phyloP scores from a whole-genome alignment of 1,284 basidiomycete genomes.

The Papiliotrema laurentii region DNA sequence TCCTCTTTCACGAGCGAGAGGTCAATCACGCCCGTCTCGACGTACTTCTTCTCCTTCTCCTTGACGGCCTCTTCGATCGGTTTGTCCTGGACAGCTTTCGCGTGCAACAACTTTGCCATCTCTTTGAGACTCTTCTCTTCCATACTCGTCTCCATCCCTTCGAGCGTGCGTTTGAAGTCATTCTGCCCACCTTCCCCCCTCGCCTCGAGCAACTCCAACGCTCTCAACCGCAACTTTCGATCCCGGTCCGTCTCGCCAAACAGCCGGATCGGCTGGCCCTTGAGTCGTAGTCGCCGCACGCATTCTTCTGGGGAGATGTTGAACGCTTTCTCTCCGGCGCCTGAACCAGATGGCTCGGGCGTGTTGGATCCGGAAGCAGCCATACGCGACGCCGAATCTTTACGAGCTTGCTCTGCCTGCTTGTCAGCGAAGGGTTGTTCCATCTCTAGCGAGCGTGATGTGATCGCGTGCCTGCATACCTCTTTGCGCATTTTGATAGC shows the following conservation, averaged over 20 bases:
- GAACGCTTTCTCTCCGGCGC: constrained; percentile 56
- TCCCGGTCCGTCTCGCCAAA: constrained; percentile 97
- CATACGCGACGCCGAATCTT: constrained; percentile 21
- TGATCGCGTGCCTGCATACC: constrained; percentile 33
- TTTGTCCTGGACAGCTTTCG: constrained; percentile 11
- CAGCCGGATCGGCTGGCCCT: constrained; percentile 89
- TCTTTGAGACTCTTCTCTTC: constrained; percentile 62
- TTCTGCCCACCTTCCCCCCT: constrained; percentile 62
- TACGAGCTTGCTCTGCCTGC: constrained; percentile 27
- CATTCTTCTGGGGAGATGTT: constrained; percentile 93
- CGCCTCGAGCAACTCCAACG: constrained; percentile 90
- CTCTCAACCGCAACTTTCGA: constrained; percentile 77
- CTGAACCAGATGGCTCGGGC: constrained; percentile 11
- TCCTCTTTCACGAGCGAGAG: constrained; percentile 79
- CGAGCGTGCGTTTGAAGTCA: constrained; percentile 89
- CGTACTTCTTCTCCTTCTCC: constrained; percentile 40
- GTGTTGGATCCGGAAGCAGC: constrained; percentile 18
- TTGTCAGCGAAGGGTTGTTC: background rate
- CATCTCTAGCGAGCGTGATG: background rate
- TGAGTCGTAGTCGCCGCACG: constrained; percentile 75
- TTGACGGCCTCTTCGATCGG: constrained; percentile 7
- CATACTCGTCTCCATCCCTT: constrained; percentile 71
- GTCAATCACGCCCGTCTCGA: constrained; percentile 63
- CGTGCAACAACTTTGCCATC: constrained; percentile 27
- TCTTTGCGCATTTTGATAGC: constrained; percentile 33